Conservation (phyloP, 805 yeast genomes). For the Wickerhamomyces canadensis region DNA sequence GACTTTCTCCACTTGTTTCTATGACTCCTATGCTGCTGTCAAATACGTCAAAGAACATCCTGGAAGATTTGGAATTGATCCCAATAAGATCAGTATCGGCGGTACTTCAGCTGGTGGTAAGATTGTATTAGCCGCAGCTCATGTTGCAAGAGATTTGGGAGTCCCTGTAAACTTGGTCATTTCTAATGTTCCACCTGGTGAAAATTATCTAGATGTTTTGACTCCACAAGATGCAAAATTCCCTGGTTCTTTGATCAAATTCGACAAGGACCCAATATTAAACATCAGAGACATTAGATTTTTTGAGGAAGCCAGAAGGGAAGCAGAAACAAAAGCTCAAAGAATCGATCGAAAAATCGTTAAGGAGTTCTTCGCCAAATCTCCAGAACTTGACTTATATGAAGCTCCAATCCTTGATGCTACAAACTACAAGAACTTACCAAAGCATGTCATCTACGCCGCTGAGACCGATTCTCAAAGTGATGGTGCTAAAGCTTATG, state of each 20-base stretch:
- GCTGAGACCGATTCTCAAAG: constrained; percentile 1
- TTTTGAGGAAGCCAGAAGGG: constrained; percentile 1
- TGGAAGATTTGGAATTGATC: constrained; percentile 1
- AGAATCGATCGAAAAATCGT: neutral
- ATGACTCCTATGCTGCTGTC: constrained; percentile 6
- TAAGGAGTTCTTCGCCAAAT: neutral
- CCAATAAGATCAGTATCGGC: constrained; percentile 1
- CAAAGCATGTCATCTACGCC: constrained; percentile 1
- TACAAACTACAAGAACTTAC: neutral
- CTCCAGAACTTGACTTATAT: constrained; percentile 1
- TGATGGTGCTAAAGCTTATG: constrained; percentile 1
- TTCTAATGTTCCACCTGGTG: constrained; percentile 2
- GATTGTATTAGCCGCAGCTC: neutral
- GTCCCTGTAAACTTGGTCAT: neutral
- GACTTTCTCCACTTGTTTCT: constrained; percentile 2
- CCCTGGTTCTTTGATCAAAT: neutral
- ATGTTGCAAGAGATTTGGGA: constrained; percentile 1
- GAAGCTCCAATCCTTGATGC: neutral
- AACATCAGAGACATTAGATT: neutral
- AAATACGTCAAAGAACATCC: neutral
- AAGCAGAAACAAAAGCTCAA: neutral
- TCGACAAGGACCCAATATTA: constrained; percentile 1
- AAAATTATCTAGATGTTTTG: neutral
- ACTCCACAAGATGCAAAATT: neutral
- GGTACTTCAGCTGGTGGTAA: constrained; percentile 4